Conservation (phyloP, 352 stramenopile species). For the Pythium dissotocum region DNA sequence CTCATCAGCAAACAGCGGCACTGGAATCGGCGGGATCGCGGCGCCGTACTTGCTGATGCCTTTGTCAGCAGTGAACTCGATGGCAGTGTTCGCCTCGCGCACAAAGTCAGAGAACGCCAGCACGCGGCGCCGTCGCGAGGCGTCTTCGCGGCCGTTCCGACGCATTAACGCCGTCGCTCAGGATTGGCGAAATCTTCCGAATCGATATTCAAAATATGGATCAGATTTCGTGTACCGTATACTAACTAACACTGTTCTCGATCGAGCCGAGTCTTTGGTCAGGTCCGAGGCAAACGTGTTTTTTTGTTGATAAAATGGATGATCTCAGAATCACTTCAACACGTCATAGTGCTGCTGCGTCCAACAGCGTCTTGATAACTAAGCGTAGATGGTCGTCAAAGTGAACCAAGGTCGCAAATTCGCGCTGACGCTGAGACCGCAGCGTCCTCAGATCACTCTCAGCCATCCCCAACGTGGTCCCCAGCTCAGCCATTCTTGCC, state of each 20-base stretch:
- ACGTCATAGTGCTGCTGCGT: not conserved
- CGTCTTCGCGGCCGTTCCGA: too few relatives aligned
- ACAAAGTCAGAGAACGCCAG: not conserved
- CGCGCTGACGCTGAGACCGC: not conserved
- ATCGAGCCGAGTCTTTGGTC: too few relatives aligned
- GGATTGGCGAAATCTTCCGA: too few relatives aligned
- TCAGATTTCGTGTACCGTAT: too few relatives aligned
- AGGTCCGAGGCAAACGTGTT: too few relatives aligned
- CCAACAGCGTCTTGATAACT: slow-evolving; percentile 16
- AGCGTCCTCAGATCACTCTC: not conserved
- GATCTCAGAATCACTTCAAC: too few relatives aligned
- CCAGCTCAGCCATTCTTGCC: not conserved
- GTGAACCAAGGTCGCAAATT: slow-evolving; percentile 25
- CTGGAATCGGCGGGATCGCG: slow-evolving; percentile 17
- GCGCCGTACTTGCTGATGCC: not conserved
- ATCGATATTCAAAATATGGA: too few relatives aligned
- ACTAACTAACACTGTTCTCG: too few relatives aligned
- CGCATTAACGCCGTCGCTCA: too few relatives aligned
- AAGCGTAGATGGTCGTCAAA: slow-evolving; percentile 24
- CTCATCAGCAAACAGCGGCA: slow-evolving; percentile 37
- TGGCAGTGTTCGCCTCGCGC: not conserved
- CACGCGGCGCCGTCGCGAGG: too few relatives aligned
- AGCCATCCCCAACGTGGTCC: not conserved
- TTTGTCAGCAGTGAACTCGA: not conserved
- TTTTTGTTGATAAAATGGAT: too few relatives aligned